Evolutionary conservation across 2,329 filamentous ascomycete species (phyloP).

Genomic region (Fusarium ramigenum): DNA sequence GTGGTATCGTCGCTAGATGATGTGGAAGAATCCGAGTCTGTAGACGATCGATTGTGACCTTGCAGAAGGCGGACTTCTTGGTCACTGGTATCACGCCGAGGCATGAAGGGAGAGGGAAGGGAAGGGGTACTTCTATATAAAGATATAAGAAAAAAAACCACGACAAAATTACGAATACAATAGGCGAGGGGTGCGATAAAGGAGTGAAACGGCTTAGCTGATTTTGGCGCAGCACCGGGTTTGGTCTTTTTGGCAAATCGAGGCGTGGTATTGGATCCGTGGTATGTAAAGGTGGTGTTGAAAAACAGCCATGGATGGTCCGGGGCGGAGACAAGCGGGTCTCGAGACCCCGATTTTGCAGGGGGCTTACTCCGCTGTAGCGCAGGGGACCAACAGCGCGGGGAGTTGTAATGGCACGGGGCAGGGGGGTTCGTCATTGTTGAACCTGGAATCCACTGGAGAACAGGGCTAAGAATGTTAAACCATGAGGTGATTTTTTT

Average conservation of each 20-base stretch:
- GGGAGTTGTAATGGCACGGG: slow-evolving; percentile 21
- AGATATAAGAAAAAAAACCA: not conserved
- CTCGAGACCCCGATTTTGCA: slow-evolving; percentile 33
- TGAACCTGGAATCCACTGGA: slow-evolving; percentile 6
- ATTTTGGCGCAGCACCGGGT: slow-evolving; percentile 28
- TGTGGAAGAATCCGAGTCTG: slow-evolving; percentile 22
- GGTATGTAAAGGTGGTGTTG: slow-evolving; percentile 38
- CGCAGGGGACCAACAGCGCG: slow-evolving; percentile 34
- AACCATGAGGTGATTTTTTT: not conserved
- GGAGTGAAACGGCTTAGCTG: slow-evolving; percentile 24
- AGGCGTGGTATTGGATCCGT: slow-evolving; percentile 32
- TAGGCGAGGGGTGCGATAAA: slow-evolving; percentile 18
- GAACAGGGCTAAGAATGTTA: not conserved
- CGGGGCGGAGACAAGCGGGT: slow-evolving; percentile 32
- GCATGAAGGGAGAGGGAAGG: slow-evolving; percentile 27
- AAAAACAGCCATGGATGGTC: slow-evolving; percentile 33
- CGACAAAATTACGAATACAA: slow-evolving; percentile 8
- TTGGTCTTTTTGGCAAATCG: slow-evolving; percentile 27
- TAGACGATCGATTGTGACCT: slow-evolving; percentile 28
- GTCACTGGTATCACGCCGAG: slow-evolving; percentile 32
- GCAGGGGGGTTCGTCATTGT: slow-evolving; percentile 27
- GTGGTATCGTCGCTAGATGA: slow-evolving; percentile 40
- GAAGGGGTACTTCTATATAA: not conserved
- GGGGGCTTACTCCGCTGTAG: slow-evolving; percentile 26
- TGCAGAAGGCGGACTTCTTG: slow-evolving; percentile 37